Conservation (phyloP, 2,329 filamentous ascomycete genomes). For the Penicillium psychrosexuale region DNA sequence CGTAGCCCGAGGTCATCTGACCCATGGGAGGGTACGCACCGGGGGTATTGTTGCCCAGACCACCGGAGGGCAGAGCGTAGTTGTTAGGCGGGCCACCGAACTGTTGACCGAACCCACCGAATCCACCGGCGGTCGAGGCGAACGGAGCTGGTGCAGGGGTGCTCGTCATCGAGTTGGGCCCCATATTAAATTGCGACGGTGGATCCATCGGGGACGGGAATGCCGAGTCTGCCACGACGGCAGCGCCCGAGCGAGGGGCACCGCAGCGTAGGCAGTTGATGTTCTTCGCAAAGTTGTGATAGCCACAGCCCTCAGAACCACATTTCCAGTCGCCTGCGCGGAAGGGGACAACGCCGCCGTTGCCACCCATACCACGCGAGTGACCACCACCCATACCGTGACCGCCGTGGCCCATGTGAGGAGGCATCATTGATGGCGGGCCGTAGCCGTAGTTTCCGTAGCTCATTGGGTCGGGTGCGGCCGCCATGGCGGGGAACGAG, state of each 20-base stretch:
- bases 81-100: constrained; percentile 80
- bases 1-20: constrained; percentile 73
- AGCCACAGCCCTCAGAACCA: constrained; percentile 92
- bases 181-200: constrained; percentile 78
- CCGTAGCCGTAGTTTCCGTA: constrained; percentile 59
- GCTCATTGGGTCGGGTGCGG: constrained; percentile 70
- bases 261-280: constrained; percentile 96
- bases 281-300: constrained; percentile 99
- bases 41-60: constrained; percentile 68
- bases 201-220: constrained; percentile 90
- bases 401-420: constrained; percentile 65
- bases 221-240: constrained; percentile 88
- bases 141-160: constrained; percentile 76
- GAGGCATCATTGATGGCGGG: constrained; percentile 76
- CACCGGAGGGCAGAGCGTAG: constrained; percentile 76
- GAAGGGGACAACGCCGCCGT: constrained; percentile 88
- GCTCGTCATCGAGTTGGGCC: constrained; percentile 79
- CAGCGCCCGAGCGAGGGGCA: constrained; percentile 87
- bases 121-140: constrained; percentile 65
- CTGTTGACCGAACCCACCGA: constrained; percentile 69
- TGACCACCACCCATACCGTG: constrained; percentile 53
- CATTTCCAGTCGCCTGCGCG: constrained; percentile 99
- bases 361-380: constrained; percentile 63
- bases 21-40: constrained; percentile 69
- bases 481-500: constrained; percentile 92